Base-by-base conservation (phyloP, 2,329 filamentous ascomycete species). In the Aspergillus carbonarius region DNA sequence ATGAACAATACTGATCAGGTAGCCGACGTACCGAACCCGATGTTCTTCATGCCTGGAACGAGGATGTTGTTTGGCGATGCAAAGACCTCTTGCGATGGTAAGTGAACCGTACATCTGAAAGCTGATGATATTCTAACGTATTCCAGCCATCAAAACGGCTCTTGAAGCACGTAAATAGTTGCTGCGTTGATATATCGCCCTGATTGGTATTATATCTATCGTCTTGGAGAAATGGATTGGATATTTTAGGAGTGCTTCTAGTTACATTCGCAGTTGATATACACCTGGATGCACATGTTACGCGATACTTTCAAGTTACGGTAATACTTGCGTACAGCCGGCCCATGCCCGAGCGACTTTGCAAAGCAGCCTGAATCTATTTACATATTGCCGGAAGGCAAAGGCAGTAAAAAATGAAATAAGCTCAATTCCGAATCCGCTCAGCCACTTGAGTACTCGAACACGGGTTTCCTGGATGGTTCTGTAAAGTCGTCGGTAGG, bases 61-160 rank as follows among this genome's bases (percentile, higher is more conserved):
- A 90, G 89, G 78, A 96, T 96, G 92, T 74, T 96, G 59, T 96
- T 96, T 76, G 92, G 92, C 25, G 92, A 96, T 78, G 92, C 92
- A 18, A 93, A 91, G 78, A 83, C 85, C 60, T 90, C 88, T 59
- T 93, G 90, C 70, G 91, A 95, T 79, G 90, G 87, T 89, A 69
- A 73, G 85, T 74, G n/a, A 25, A 39, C 12, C 18, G 23, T 17
- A 13, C 12, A 1, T 12, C 32, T 17, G 5, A 4, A 17, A 25
- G 17, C 3, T 44, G 30, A 35, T 3, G n/a, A 39, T 6, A 44
- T 49, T 50, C 35, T 64, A 57, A 66, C 55, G 15, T 8, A 44
- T 10, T 51, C 55, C 55, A 79, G 77, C 77, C 20, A 79, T 80
- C 64, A 79, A 79, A 73, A 65, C 74, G 52, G 74, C 60, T 44